phyloP scores from a whole-genome alignment of 176 grass and related monocot species.

The Luzula sylvatica region DNA sequence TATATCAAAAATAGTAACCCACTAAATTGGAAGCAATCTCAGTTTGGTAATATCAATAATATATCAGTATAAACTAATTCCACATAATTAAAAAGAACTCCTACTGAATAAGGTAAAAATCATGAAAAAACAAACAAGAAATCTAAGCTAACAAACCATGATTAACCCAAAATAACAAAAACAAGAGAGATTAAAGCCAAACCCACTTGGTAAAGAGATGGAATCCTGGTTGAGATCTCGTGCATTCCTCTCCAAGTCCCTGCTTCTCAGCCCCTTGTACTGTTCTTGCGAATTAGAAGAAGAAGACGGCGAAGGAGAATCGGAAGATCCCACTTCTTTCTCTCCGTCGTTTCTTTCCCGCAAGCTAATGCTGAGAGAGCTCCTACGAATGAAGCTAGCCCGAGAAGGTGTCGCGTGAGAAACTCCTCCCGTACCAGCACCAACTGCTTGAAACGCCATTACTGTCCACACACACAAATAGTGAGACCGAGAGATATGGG shows the following conservation, averaged over 20 bases:
- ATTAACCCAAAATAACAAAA: background rate
- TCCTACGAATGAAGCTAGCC: background rate
- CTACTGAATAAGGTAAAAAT: background rate
- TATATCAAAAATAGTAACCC: too few species aligned
- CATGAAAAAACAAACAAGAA: background rate
- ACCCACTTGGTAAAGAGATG: constrained; percentile 25
- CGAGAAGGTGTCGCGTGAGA: background rate
- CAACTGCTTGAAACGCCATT: constrained; percentile 14
- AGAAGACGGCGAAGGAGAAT: background rate
- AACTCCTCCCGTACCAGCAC: background rate
- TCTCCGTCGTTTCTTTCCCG: constrained; percentile 5
- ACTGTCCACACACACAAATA: too few species aligned
- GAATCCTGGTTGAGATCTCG: constrained; percentile 18
- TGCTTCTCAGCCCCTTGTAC: constrained; percentile 5
- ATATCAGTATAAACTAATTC: too few species aligned
- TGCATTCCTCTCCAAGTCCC: constrained; percentile 7
- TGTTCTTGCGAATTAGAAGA: constrained; percentile 18
- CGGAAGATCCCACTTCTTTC: background rate
- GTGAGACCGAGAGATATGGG: background rate
- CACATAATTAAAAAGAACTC: too few species aligned
- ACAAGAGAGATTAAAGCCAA: constrained; percentile 3
- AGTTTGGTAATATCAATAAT: too few species aligned
- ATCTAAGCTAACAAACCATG: constrained; percentile 2
- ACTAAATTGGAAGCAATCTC: too few species aligned
- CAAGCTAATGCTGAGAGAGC: constrained; percentile 7